Conservation (phyloP, 1,284 basidiomycete species). For the Sanguinoderma infundibulare region DNA sequence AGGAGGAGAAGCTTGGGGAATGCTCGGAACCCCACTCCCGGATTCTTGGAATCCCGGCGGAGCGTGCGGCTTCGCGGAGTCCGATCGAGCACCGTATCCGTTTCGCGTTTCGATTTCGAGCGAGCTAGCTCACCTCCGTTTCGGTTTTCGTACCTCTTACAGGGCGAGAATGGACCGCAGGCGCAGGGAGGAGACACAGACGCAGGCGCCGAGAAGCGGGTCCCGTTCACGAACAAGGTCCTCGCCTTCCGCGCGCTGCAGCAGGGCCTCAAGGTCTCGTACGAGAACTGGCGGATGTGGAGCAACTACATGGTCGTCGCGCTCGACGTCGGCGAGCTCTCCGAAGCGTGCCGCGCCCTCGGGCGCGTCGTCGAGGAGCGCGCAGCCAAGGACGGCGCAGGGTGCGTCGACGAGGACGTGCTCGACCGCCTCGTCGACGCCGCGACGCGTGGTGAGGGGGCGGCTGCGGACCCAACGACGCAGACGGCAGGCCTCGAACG, state of each 20-base stretch:
- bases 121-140: not conserved
- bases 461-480: slow-evolving; percentile 46
- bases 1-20: too few relatives aligned
- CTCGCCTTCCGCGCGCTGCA: slow-evolving; percentile 95
- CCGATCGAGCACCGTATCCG: too few relatives aligned
- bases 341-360: slow-evolving; percentile 87
- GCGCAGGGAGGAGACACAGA: not conserved
- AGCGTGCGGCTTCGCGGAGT: not conserved
- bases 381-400: slow-evolving; percentile 61
- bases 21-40: not conserved
- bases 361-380: slow-evolving; percentile 85
- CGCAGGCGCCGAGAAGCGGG: slow-evolving; percentile 19
- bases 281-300: slow-evolving; percentile 99
- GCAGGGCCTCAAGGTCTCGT: slow-evolving; percentile 83
- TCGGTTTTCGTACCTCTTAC: not conserved
- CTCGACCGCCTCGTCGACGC: slow-evolving; percentile 87
- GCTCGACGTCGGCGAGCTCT: slow-evolving; percentile 91
- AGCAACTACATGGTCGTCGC: slow-evolving; percentile 96
- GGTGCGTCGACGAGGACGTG: slow-evolving; percentile 82
- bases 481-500: slow-evolving; percentile 68
- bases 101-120: too few relatives aligned
- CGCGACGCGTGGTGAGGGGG: slow-evolving; percentile 59
- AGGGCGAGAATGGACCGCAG: not conserved
- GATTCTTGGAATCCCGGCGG: not conserved
- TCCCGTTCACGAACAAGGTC: slow-evolving; percentile 75